Percentiles rank a stretch among this genome's conserved stretches.
These are phyloP conservation scores for Cadophora sp. DNA, from an alignment of 2,329 filamentous ascomycete species.

Conservation along the genomic window DNA sequence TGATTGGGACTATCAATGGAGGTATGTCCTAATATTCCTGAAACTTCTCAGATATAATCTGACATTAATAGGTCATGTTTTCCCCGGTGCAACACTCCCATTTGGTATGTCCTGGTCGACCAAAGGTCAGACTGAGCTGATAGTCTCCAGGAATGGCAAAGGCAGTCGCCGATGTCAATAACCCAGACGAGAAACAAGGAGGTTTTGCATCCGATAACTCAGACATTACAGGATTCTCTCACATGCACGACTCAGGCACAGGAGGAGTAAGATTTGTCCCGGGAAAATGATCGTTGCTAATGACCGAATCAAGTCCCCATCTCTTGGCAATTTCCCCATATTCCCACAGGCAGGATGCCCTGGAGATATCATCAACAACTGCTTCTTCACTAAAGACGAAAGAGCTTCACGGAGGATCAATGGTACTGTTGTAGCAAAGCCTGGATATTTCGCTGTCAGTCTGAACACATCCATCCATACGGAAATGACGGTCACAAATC, in stretches of 20 bases:
- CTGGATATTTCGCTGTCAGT: slow-evolving; percentile 69
- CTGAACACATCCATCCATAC: slow-evolving; percentile 62
- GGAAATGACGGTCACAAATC: slow-evolving; percentile 71
- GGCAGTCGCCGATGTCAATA: slow-evolving; percentile 56
- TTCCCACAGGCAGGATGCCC: slow-evolving; percentile 52
- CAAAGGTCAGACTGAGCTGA: slow-evolving; percentile 34
- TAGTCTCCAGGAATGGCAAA: slow-evolving; percentile 56
- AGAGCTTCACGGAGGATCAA: slow-evolving; percentile 48
- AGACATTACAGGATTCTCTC: slow-evolving; percentile 58
- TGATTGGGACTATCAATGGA: slow-evolving; percentile 60
- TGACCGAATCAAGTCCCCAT: slow-evolving; percentile 29
- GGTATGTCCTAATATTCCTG: slow-evolving; percentile 41
- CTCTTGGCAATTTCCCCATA: slow-evolving; percentile 55
- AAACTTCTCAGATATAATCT: not conserved
- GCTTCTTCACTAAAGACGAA: slow-evolving; percentile 57
- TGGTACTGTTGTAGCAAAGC: slow-evolving; percentile 59
- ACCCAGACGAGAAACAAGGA: slow-evolving; percentile 53
- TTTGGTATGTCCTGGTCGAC: slow-evolving; percentile 42
- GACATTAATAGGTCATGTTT: slow-evolving; percentile 52
- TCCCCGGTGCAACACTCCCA: slow-evolving; percentile 59
- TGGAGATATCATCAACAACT: slow-evolving; percentile 60
- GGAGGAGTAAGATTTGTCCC: slow-evolving; percentile 42
- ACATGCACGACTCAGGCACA: slow-evolving; percentile 54
- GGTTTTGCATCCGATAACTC: slow-evolving; percentile 55
- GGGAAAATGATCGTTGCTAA: not conserved